Evolutionary conservation across 1,139 yeast species (phyloP), one percentile per base, ranked within the genome.

Genomic region (Taiozyma sp.): DNA sequence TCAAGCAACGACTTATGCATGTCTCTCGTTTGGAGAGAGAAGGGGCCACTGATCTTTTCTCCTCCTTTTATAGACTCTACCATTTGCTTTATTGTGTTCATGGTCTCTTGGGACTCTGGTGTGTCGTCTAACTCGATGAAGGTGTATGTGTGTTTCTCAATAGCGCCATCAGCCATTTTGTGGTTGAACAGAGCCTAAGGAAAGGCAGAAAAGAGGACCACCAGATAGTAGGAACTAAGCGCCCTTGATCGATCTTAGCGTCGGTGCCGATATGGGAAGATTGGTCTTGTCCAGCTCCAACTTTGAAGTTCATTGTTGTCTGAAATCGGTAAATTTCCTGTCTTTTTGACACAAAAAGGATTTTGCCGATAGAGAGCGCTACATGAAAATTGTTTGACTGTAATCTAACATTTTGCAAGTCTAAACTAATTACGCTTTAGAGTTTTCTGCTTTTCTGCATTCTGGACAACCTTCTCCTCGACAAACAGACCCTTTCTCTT

Each of bases 391-490:
- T 24, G 2, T 3, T 6, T 6, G 26, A 24, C 6, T 24, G 26
- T 5, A 24, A 24, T 7, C 26, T 7, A 24, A 24, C 26, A 24
- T 24, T 1, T 24, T 37, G 41, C 16, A 13, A 13, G 22, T 22
- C n/a, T 26, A 10, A 19, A 9, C 52, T 56, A 69, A 52, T 69
- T 68, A 58, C 67, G 85, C 70, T 85, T 87, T 68, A 88, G 69
- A 0, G 93, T 91, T 62, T 97, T 79, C 69, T 90, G 97, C 68
- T 90, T 89, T 66, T 93, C 98, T 1, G 98, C 97, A 63, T 86
- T 87, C 66, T 87, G 79, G 22, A 95, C 86, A 44, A 93, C 86
- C 68, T 91, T 91, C 61, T 90, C 96, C 62, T 88, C 96, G 30
- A 90, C 88, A 62, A 86, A 85, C 56, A 93, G 72, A 13, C 99